Evolutionary conservation across 495 filamentous ascomycete genomes (phyloP).

Genomic region (Chaetomium tenue): DNA sequence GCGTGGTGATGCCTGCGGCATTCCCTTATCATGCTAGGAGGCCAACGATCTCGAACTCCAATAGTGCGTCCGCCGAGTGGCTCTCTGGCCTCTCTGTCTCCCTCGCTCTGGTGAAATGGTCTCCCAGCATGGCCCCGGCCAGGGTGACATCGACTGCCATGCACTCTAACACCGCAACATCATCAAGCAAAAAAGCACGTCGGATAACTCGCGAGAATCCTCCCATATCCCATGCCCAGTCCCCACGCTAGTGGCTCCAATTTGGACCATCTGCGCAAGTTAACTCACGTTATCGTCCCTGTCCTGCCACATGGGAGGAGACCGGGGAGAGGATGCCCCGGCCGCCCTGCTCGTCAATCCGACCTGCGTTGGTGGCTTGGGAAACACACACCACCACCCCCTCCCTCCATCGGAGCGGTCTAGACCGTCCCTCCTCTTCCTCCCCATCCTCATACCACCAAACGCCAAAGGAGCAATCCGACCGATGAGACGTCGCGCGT

Average conservation of each 20-base stretch:
- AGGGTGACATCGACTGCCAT: slow-evolving; percentile 1
- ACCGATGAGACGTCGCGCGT: neutral
- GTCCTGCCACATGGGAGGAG: slow-evolving; percentile 12
- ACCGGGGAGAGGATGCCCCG: neutral
- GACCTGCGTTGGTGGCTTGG: slow-evolving; percentile 1
- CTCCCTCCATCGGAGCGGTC: neutral
- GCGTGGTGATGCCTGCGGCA: too few relatives aligned
- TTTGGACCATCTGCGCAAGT: neutral
- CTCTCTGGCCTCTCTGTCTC: neutral
- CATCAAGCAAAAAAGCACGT: neutral
- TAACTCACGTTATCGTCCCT: neutral
- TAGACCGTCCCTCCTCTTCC: neutral
- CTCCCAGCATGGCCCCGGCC: neutral
- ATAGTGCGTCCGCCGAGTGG: too few relatives aligned
- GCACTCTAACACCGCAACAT: neutral
- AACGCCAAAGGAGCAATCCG: neutral
- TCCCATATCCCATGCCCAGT: neutral
- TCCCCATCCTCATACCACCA: neutral
- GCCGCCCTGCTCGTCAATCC: neutral
- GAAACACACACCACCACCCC: neutral
- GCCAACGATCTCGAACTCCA: too few relatives aligned
- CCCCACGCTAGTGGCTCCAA: neutral
- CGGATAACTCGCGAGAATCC: neutral
- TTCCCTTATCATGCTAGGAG: too few relatives aligned
- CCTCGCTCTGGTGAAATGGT: neutral